Base-by-base conservation (phyloP, 2,329 filamentous ascomycete genomes). In the Aspergillus alliaceus region DNA sequence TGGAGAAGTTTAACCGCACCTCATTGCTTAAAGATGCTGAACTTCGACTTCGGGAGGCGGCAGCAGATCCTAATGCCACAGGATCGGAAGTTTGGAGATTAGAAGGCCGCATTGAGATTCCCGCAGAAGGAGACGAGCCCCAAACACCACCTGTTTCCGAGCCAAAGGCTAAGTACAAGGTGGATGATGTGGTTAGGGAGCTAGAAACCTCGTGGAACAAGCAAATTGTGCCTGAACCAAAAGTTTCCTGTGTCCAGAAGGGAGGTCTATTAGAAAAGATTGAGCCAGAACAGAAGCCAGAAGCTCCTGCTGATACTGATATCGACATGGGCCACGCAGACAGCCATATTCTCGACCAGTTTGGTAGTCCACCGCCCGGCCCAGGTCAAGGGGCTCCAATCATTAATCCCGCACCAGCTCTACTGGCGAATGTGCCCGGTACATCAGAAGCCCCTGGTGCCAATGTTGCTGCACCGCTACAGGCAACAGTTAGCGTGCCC, bases 11-110 rank as follows among this genome's bases (percentile, higher is more conserved):
- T 65, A 88, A 88, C 72, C 84, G 85, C 54, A 87, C 86, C 53
- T 88, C 89, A 7, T 75, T 86, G 0, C 80, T 96, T 50, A 87
- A 86, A 65, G 81, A 85, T 56, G 89, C 91, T 1, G 93, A 97
- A 74, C 84, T 88, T 65, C 86, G 90, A 58, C 79, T 98, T 54
- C 86, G 90, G 32, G 82, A 82, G 54, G 83, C 89, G 1, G 81
- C 85, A 1, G 82, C 88, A 60, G 74, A 83, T 47, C 78, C 80
- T 2, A 63, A 71, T 18, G 83, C 84, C 49, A 78, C 80, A 2
- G 85, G 84, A 1, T 70, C 81, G 1, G 88, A 90, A 64, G 72
- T 83, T 29, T 87, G 87, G 82, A 82, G 84, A 60, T 74, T 90
- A 11, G 88, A 90, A 68, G 83, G 83, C n/a, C 69, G 70, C 22